These are phyloP conservation scores for Diplocarpon rosae DNA, from an alignment of 2,329 filamentous ascomycete genomes.

Conservation along the genomic window DNA sequence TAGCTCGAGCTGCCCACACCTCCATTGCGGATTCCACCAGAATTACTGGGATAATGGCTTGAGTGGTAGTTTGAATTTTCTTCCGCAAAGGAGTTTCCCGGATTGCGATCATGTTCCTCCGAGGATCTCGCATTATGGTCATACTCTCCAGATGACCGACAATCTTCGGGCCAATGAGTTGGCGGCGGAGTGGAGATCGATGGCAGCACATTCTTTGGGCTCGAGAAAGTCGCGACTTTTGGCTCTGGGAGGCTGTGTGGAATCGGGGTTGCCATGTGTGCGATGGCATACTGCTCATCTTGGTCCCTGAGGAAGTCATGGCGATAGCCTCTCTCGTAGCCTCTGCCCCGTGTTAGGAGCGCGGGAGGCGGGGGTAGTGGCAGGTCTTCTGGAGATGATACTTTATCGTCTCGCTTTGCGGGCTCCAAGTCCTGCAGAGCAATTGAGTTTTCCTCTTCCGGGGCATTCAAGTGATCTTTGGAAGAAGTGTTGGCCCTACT, in stretches of 20 bases:
- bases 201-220: not conserved
- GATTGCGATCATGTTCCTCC: not conserved
- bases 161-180: conserved; percentile 1
- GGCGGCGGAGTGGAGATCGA: conserved; percentile 1
- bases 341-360: not conserved
- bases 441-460: conserved; percentile 15
- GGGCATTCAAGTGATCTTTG: conserved; percentile 1
- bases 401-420: not conserved
- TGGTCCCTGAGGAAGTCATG: not conserved
- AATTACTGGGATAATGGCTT: not conserved
- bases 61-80: conserved; percentile 1
- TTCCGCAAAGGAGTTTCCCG: not conserved
- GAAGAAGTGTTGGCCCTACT: conserved; percentile 6
- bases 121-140: not conserved
- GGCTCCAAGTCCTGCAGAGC: conserved; percentile 10
- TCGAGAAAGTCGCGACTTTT: not conserved
- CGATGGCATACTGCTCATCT: not conserved
- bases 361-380: conserved; percentile 10
- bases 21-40: not conserved
- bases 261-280: not conserved
- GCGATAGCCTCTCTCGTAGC: not conserved
- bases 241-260: not conserved
- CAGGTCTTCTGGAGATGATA: conserved; percentile 1
- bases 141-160: not conserved
- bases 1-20: not conserved